A percentile compares a stretch with the other conserved stretches of the same genome.
Evolutionary conservation across 306 rosid species (phyloP).

Genomic region (Inga leiocalycina): DNA sequence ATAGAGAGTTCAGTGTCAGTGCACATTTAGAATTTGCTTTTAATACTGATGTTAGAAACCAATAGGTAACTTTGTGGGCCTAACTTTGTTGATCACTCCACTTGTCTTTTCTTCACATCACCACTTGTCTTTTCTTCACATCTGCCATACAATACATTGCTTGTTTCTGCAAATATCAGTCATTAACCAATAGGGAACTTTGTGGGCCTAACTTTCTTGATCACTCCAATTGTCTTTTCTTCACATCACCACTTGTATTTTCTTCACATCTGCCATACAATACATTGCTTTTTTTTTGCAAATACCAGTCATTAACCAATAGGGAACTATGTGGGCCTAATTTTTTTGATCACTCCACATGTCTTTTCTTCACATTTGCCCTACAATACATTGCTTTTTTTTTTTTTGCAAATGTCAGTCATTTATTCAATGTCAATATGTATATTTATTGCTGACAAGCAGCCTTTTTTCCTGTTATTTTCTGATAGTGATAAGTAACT

Average conservation of each 20-base stretch:
- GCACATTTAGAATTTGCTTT: background rate
- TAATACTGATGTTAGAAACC: background rate
- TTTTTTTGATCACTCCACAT: background rate
- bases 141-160: background rate
- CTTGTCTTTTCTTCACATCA: background rate
- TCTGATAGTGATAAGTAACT: background rate
- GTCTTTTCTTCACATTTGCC: background rate
- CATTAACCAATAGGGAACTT: background rate
- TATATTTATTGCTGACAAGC: background rate
- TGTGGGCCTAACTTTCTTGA: background rate
- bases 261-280: background rate
- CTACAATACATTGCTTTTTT: background rate
- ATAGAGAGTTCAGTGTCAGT: background rate
- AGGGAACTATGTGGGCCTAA: background rate
- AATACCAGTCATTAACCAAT: background rate
- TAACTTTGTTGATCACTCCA: background rate
- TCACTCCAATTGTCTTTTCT: background rate
- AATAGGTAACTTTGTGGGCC: background rate
- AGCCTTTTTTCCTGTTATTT: background rate
- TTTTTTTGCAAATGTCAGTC: background rate
- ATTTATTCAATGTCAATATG: background rate
- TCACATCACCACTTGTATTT: no score
- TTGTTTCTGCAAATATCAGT: background rate
- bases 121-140: background rate
- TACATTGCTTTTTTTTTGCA: background rate